These are phyloP conservation scores for Eleusine coracana DNA, from an alignment of 176 grass and related monocot species.

Conservation along the genomic window DNA sequence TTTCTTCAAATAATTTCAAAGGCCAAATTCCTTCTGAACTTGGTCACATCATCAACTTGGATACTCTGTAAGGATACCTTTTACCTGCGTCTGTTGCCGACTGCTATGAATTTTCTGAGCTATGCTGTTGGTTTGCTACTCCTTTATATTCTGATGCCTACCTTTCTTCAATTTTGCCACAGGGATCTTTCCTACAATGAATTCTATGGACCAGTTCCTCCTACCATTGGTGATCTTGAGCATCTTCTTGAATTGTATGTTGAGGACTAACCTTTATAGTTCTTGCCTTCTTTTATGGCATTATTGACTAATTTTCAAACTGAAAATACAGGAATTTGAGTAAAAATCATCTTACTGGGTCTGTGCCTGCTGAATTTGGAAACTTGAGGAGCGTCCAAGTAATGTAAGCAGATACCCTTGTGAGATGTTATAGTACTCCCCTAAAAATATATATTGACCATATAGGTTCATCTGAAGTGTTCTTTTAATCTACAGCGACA, in stretches of 20 bases:
- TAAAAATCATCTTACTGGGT: constrained; percentile 75
- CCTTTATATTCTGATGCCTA: constrained; percentile 5
- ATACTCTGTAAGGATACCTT: constrained; percentile 81
- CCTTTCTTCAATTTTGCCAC: constrained; percentile 40
- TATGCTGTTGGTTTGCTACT: not conserved
- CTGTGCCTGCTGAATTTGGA: constrained; percentile 86
- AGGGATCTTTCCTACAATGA: constrained; percentile 95
- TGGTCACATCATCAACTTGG: constrained; percentile 89
- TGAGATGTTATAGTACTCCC: not conserved
- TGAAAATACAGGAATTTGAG: constrained; percentile 72
- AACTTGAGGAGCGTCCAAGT: constrained; percentile 93
- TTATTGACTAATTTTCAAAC: constrained; percentile 31
- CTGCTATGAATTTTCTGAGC: not conserved
- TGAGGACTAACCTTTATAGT: constrained; percentile 17
- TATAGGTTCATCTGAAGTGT: constrained; percentile 36
- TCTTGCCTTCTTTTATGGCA: constrained; percentile 4
- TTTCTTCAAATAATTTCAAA: constrained; percentile 94
- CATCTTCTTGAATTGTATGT: constrained; percentile 95
- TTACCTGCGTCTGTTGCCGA: constrained; percentile 13
- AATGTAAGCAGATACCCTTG: constrained; percentile 69
- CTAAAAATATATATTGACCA: not conserved
- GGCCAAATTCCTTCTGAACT: constrained; percentile 84
- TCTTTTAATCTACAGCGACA: constrained; percentile 57
- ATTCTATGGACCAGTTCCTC: constrained; percentile 80
- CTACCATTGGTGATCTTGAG: constrained; percentile 91